Base-by-base conservation (phyloP, 2,329 filamentous ascomycete species). In the Trichoderma asperellum region DNA sequence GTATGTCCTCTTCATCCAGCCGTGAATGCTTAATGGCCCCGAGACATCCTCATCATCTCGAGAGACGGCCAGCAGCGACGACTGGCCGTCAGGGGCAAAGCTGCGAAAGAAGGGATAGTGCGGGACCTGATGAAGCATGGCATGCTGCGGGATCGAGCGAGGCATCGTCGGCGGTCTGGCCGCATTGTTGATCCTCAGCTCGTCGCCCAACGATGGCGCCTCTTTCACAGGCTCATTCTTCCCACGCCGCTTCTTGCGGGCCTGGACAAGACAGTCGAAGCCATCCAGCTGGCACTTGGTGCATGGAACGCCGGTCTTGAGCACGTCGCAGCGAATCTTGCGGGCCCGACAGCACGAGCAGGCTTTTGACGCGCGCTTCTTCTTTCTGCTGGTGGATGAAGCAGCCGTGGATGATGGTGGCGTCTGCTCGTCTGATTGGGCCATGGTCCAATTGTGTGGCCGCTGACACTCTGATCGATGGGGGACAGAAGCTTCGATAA, bases 291-390 rank as follows among this genome's bases (percentile, higher is more conserved):
- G 66, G 55, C 73, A 80, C 75, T 73, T 77, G 72, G 77, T 74
- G 64, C 73, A 79, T 65, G 74, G 73, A 24, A 71, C 52, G 7
- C 73, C 73, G 62, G 66, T 70, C 34, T 55, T 71, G 72, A 74
- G 71, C 49, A 72, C 61, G 73, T 76, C 74, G 68, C 68, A 80
- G 75, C 73, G 73, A 2, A 75, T 70, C 64, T 75, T 75, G 53
- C 73, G 72, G n/a, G 67, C 68, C 7, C 71, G 72, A 27, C 73
- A 75, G 27, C 71, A 72, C 12, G 70, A 69, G 53, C 73, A 75
- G 8, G 73, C 73, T 29, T 73, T 72, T 58, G 72, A 70, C 72
- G 79, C 75, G 70, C 76, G 70, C 34, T 72, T 61, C 59, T 73
- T 73, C 35, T 61, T 70, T 27, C 29, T 66, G 29, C 27, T 35